Base-by-base conservation (phyloP, 495 filamentous ascomycete genomes). In the Jackrogersella multiformis region DNA sequence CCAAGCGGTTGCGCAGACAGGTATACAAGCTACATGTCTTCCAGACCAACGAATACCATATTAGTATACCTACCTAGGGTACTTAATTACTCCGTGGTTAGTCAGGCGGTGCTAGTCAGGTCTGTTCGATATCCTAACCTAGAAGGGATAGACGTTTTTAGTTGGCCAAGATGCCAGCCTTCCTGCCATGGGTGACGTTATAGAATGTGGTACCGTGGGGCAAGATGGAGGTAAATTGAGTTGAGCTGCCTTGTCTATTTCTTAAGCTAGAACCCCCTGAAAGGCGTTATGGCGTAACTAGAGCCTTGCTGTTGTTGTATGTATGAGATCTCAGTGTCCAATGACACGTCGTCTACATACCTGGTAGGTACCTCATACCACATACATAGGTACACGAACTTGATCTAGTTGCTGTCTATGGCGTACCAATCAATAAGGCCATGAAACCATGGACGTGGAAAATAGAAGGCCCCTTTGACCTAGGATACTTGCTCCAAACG, bases 1-100 rank as follows among this genome's bases (percentile, higher is more conserved):
- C 53, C 21, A 18, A 32, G 41, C 10, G 18, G 60, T 49, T 48
- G 34, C 32, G 42, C 51, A 64, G 51, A 36, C 13, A 23, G 7
- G 3, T 30, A 30, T 20, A 42, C 9, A 1, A 42, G 16, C 6
- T 42, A 36, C 34, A 30, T 30, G n/a, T n/a, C n/a, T n/a, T n/a
- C n/a, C n/a, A n/a, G n/a, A n/a, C n/a, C n/a, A n/a, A n/a, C n/a
- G n/a, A n/a, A n/a, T n/a, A n/a, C n/a, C n/a, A n/a, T n/a, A n/a
- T n/a, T n/a, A n/a, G n/a, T n/a, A n/a, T n/a, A n/a, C n/a, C n/a
- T n/a, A n/a, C n/a, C n/a, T n/a, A n/a, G n/a, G n/a, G n/a, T n/a
- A n/a, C n/a, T n/a, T n/a, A n/a, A n/a, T 21, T 12, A 21, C 13
- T 15, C 42, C 26, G 26, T n/a, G 45, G 45, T 49, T 49, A 24